Conservation (phyloP, 805 yeast genomes). For the Zygosaccharomyces kombuchaensis region DNA sequence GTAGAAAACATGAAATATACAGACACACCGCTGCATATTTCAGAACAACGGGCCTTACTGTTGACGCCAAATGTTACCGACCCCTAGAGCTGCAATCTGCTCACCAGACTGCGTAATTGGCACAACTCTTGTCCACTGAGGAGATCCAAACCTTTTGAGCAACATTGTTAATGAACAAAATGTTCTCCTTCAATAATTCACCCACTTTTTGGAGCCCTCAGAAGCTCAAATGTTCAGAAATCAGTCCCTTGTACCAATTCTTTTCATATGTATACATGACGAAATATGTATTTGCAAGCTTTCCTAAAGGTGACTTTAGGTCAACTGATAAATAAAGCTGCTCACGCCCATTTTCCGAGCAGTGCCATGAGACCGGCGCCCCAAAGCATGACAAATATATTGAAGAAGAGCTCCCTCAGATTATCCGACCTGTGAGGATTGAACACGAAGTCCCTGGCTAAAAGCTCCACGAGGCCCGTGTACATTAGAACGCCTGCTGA, state of each 20-base stretch:
- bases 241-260: not conserved
- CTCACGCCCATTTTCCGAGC: slow-evolving; percentile 68
- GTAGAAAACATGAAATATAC: slow-evolving; percentile 54
- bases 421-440: slow-evolving; percentile 41
- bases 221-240: too few species aligned
- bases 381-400: slow-evolving; percentile 42
- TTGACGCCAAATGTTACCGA: too few species aligned
- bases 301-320: too few species aligned
- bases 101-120: slow-evolving; percentile 37
- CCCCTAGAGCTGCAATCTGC: slow-evolving; percentile 48
- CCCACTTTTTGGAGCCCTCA: slow-evolving; percentile 28
- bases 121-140: slow-evolving; percentile 30
- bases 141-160: slow-evolving; percentile 57
- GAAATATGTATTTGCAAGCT: slow-evolving; percentile 1
- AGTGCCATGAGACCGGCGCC: slow-evolving; percentile 73
- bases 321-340: not conserved
- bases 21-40: slow-evolving; percentile 57
- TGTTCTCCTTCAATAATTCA: slow-evolving; percentile 43
- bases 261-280: not conserved
- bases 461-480: slow-evolving; percentile 68
- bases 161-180: slow-evolving; percentile 55
- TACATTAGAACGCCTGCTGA: slow-evolving; percentile 70
- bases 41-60: too few species aligned
- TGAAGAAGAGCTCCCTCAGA: slow-evolving; percentile 38
- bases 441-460: slow-evolving; percentile 68